Percentiles rank a stretch among this genome's conserved stretches.
Conservation (phyloP, 495 filamentous ascomycete genomes). For the Annulohypoxylon nitens region DNA sequence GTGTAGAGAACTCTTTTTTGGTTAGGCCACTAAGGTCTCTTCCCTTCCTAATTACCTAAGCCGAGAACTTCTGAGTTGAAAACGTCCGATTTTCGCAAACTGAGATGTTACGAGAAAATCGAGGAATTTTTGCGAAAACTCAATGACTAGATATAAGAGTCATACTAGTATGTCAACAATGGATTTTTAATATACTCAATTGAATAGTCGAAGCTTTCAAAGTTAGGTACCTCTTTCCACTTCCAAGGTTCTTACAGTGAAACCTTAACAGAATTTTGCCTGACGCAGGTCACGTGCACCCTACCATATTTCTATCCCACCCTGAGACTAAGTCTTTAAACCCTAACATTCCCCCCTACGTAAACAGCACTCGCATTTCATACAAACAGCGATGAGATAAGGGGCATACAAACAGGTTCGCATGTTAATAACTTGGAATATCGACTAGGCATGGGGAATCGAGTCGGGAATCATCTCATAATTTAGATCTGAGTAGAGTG, state of each 20-base stretch:
- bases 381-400: background rate
- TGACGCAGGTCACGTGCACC: conserved; percentile 32
- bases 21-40: background rate
- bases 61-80: background rate
- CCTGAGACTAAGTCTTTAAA: background rate
- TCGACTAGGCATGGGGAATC: background rate
- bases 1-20: background rate
- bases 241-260: conserved; percentile 13
- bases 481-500: conserved; percentile 27
- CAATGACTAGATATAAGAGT: no score
- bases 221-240: conserved; percentile 6
- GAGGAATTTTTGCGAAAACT: no score
- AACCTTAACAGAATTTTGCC: conserved; percentile 32
- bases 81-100: background rate
- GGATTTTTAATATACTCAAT: no score
- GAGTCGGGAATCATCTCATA: conserved; percentile 33
- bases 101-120: no score
- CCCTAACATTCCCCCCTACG: background rate
- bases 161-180: no score
- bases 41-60: background rate
- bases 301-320: conserved; percentile 3
- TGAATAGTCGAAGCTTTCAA: background rate
- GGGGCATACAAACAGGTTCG: background rate
- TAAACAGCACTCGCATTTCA: background rate
- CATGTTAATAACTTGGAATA: background rate